A percentile compares a stretch with the other conserved stretches of the same genome.
These are phyloP conservation scores for Fusarium torulosum DNA, from an alignment of 2,329 filamentous ascomycete species.

Conservation along the genomic window DNA sequence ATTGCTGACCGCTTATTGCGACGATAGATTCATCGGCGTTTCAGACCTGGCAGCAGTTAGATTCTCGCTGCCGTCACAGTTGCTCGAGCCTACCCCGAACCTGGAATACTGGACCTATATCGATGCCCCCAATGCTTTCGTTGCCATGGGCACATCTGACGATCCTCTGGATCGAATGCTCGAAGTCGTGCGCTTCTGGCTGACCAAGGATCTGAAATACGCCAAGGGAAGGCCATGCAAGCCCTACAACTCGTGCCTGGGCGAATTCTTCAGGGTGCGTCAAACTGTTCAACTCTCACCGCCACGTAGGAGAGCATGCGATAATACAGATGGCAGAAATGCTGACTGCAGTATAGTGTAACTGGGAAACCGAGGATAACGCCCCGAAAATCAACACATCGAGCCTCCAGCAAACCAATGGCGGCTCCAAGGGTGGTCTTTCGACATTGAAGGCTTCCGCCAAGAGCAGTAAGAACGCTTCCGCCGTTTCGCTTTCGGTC, in stretches of 20 bases:
- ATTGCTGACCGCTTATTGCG: constrained; percentile 48
- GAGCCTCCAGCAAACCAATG: constrained; percentile 52
- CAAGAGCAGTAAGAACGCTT: constrained; percentile 60
- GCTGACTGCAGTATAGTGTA: constrained; percentile 71
- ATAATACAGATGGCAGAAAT: constrained; percentile 3
- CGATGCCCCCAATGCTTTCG: constrained; percentile 92
- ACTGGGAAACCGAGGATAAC: constrained; percentile 91
- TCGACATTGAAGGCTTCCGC: constrained; percentile 62
- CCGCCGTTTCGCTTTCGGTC: constrained; percentile 64
- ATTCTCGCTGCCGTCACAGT: constrained; percentile 94
- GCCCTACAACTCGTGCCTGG: constrained; percentile 96
- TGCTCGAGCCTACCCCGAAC: constrained; percentile 96
- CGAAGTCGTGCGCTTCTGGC: constrained; percentile 95
- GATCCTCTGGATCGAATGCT: constrained; percentile 94
- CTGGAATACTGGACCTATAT: constrained; percentile 99
- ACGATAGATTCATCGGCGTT: constrained; percentile 88
- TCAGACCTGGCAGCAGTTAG: constrained; percentile 94
- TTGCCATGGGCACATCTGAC: constrained; percentile 86
- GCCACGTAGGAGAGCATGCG: background rate
- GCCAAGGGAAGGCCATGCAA: constrained; percentile 99
- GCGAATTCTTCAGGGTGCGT: constrained; percentile 94
- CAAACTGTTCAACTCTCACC: background rate
- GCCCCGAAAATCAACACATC: constrained; percentile 73
- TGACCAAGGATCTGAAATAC: constrained; percentile 99
- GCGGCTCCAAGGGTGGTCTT: constrained; percentile 56